Conservation (phyloP, 2,329 filamentous ascomycete species). For the Penicillium paneum region DNA sequence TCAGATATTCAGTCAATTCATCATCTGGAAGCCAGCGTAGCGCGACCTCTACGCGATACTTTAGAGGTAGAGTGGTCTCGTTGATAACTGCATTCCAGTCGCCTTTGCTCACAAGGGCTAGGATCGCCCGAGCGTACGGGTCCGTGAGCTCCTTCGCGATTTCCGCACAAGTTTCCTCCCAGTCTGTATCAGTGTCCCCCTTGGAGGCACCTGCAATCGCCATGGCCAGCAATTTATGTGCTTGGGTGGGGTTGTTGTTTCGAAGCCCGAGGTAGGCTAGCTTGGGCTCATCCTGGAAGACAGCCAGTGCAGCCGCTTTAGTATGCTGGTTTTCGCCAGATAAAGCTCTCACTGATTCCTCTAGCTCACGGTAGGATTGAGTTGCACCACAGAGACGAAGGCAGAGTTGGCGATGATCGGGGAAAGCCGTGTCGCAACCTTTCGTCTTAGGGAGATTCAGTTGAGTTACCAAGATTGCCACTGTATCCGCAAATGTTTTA, state of each 20-base stretch:
- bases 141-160: conserved; percentile 62
- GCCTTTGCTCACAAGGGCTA: conserved; percentile 58
- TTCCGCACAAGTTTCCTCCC: conserved; percentile 60
- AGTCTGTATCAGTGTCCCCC: conserved; percentile 53
- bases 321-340: conserved; percentile 56
- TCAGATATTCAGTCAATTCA: conserved; percentile 52
- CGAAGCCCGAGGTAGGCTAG: conserved; percentile 57
- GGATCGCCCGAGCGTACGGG: conserved; percentile 59
- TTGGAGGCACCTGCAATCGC: conserved; percentile 47
- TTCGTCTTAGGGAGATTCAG: conserved; percentile 53
- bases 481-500: conserved; percentile 36
- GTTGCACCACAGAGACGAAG: conserved; percentile 59
- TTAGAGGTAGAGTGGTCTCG: conserved; percentile 57
- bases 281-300: conserved; percentile 59
- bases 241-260: conserved; percentile 52
- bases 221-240: conserved; percentile 56
- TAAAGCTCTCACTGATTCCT: conserved; percentile 50
- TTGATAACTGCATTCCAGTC: conserved; percentile 59
- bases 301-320: conserved; percentile 61
- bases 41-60: conserved; percentile 60
- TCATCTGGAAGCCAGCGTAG: conserved; percentile 51
- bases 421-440: conserved; percentile 50
- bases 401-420: conserved; percentile 58
- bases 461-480: conserved; percentile 50
- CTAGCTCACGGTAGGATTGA: conserved; percentile 50